A percentile compares a stretch with the other conserved stretches of the same genome.
These are phyloP conservation scores for Ustilago cynodontis DNA, from an alignment of 1,284 basidiomycete species.

Conservation along the genomic window DNA sequence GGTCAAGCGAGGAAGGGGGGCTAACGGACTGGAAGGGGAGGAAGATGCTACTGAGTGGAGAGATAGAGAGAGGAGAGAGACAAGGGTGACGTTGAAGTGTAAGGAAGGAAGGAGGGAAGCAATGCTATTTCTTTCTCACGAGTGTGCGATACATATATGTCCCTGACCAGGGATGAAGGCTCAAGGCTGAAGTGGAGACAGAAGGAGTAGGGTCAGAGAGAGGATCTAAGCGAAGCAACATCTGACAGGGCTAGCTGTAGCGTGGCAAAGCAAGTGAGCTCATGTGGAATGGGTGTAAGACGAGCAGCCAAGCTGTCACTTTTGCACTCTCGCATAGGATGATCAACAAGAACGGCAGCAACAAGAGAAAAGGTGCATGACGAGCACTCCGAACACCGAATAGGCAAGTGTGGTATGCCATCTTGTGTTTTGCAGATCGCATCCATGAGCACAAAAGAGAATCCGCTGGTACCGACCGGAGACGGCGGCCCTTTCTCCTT, in stretches of 20 bases:
- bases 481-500: neutral
- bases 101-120: conserved; percentile 2
- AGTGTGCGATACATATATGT: conserved; percentile 14
- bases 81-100: conserved; percentile 3
- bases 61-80: neutral
- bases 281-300: neutral
- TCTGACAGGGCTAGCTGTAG: neutral
- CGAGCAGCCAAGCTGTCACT: conserved; percentile 6
- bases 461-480: neutral
- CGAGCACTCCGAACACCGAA: conserved; percentile 10
- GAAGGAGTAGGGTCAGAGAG: neutral
- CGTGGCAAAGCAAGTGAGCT: neutral
- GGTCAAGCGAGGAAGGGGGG: conserved; percentile 4
- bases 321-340: neutral
- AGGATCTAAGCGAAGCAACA: conserved; percentile 7
- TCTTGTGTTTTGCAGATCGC: conserved; percentile 1
- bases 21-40: neutral
- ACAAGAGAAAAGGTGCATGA: neutral
- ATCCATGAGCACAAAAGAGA: neutral
- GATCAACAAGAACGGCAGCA: neutral
- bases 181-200: neutral
- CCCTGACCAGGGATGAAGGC: neutral
- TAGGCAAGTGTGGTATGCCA: conserved; percentile 9
- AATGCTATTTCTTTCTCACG: neutral
- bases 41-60: neutral